Base-by-base conservation (phyloP, 495 filamentous ascomycete species). In the Penicillium maclennaniae region DNA sequence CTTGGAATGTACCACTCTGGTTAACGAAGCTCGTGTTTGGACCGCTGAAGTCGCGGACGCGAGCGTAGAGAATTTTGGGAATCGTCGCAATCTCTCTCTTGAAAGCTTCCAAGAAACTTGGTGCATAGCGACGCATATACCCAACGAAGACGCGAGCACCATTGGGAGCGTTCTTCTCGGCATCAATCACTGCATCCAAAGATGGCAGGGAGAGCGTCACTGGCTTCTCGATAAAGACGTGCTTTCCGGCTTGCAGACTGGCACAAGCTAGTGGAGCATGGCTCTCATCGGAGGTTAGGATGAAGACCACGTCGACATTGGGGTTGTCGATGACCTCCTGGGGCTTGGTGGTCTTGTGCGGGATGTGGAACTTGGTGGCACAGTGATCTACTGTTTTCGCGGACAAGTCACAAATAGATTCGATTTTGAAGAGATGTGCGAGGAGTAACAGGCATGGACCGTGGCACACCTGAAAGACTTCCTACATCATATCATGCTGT, bases 91-190 rank as follows among this genome's bases (percentile, higher is more conserved):
- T 59, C 53, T 78, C 71, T 20, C 56, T 48, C 49, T 71, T 65
- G 25, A 77, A 61, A 4, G 76, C 67, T 12, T 71, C 60, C 2
- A 70, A 39, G 52, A 77, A 80, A 16, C 63, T 56, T 0, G 74
- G 55, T 8, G 78, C 75, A 57, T 77, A 81, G n/a, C 79, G 65
- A 6, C 78, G 59, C 76, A 79, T 79, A 45, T 76, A 76, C 1
- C 76, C 79, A 6, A 81, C 75, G 48, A 81, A 75, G 8, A 81
- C 69, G 17, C 56, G 67, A 36, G 59, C 59, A 17, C 51, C 51
- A 2, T 53, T 55, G 15, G 67, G 53, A 4, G 72, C 58, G 16
- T 55, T 54, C 36, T 61, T 53, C 49, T 78, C 71, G 0, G 72
- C 77, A 2, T 68, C 58, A 10, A 69, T 57, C 38, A 79, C 65